Base-by-base conservation (phyloP, 257 asterid species). In the Ehretia macrophylla region DNA sequence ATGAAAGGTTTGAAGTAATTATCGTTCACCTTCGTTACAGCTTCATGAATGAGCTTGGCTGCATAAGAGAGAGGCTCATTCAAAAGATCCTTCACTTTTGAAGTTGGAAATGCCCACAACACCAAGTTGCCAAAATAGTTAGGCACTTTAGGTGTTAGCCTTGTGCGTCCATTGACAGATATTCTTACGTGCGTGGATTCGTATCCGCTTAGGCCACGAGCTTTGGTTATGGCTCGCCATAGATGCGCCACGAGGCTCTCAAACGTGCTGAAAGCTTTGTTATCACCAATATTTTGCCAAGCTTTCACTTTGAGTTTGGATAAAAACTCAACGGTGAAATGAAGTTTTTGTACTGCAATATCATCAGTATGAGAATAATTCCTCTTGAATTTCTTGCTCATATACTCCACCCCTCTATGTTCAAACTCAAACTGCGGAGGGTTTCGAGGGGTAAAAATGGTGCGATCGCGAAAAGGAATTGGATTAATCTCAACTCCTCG, bases 161-260 rank as follows among this genome's bases (percentile, higher is more conserved):
- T 65, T n/a, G 74, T 66, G 19, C 97, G 85, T 4, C 96, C 96
- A 4, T 90, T 86, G 0, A 90, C 90, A 0, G 96, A 81, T 0
- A 90, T 78, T 68, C 78, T 74, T 0, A 84, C 76, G 49, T 83
- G 83, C 0, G 90, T 90, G 3, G 86, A 79, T 73, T 79, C 90
- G 1, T 17, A 50, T 0, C 69, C 81, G 11, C 74, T 73, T 51
- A 84, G 67, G 32, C 83, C 76, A 4, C 97, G n/a, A n/a, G n/a
- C n/a, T n/a, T n/a, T n/a, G n/a, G n/a, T n/a, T n/a, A n/a, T n/a
- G n/a, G n/a, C n/a, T n/a, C n/a, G n/a, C 97, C 97, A 86, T 1
- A 90, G 76, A 76, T 90, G 96, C 18, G 93, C 97, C 38, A 87
- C 68, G 0, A 90, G 79, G 73, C 93, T 81, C 59, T 90, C 93